Evolutionary conservation across 441 rosid species (phyloP), one percentile per base, ranked within the genome.

Genomic region (Dalechampia spathulata): DNA sequence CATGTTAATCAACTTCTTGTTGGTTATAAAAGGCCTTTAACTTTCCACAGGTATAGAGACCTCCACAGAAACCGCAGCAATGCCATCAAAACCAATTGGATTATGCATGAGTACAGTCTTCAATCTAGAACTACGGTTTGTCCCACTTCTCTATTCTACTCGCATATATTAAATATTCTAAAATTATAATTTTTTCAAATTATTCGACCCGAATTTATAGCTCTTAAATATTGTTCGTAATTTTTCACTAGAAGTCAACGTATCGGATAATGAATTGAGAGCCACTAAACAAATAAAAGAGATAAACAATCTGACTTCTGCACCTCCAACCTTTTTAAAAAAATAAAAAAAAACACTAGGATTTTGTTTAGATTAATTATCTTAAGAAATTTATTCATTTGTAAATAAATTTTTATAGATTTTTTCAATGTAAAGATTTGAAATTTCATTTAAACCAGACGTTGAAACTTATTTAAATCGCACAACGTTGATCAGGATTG

Each of bases 21-120:
- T 27, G 79, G 75, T 15, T 41, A 5, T 38, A 74, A 74, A 37
- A 67, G 75, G 52, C 78, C 73, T 4, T 64, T 74, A 21, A 70
- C 69, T 0, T 74, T 67, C 38, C 66, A 70, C 50, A 64, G 48
- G 63, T 74, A 64, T 14, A 70, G 32, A 5, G 63, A 58, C 51
- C 34, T 25, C 14, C 43, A 20, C 7, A 51, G 51, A 38, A 66
- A 57, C 27, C 75, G 75, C 12, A 63, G 21, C 21, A 51, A 52
- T 14, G 67, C 65, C 5, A 34, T 63, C 34, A 74, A 70, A 52
- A 69, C 78, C 13, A n/a, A n/a, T n/a, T n/a, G n/a, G n/a, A n/a
- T n/a, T n/a, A n/a, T n/a, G n/a, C n/a, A n/a, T n/a, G n/a, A 64
- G 54, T 49, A 64, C 6, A 49, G 49, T 62, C 73, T 72, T 28